Conservation (phyloP, 495 filamentous ascomycete species). For the Sphaerosporella brunnea region DNA sequence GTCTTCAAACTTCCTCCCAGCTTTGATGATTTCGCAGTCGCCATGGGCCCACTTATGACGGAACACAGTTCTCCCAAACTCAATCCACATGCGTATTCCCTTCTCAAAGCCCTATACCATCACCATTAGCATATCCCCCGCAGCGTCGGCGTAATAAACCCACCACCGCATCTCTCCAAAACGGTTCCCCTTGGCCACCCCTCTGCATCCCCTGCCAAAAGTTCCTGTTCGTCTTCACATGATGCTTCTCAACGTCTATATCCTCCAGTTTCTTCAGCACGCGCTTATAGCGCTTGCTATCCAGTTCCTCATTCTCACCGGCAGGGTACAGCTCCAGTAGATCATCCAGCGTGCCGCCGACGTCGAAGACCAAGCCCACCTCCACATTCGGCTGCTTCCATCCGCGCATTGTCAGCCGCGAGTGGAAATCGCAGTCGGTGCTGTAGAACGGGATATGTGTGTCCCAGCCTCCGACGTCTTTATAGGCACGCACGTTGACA, state of each 20-base stretch:
- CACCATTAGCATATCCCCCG: not conserved
- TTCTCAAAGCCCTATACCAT: conserved; percentile 29
- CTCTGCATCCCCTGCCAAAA: conserved; percentile 41
- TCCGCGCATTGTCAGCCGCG: conserved; percentile 33
- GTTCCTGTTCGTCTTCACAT: conserved; percentile 31
- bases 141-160: not conserved
- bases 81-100: conserved; percentile 36
- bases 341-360: conserved; percentile 32
- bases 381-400: conserved; percentile 31
- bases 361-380: conserved; percentile 38
- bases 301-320: conserved; percentile 12
- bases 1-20: conserved; percentile 30
- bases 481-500: conserved; percentile 36
- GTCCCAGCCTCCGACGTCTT: conserved; percentile 43
- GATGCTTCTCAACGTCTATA: conserved; percentile 29
- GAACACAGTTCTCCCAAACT: conserved; percentile 35
- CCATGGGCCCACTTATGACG: conserved; percentile 41
- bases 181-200: conserved; percentile 46
- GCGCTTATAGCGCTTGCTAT: conserved; percentile 17
- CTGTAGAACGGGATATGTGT: conserved; percentile 43
- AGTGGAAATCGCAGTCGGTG: conserved; percentile 43
- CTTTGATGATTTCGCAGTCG: conserved; percentile 33
- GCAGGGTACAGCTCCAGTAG: conserved; percentile 32
- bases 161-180: conserved; percentile 37
- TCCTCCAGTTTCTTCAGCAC: conserved; percentile 28